phyloP scores from a whole-genome alignment of 2,329 filamentous ascomycete genomes.

The Tolypocladium sp. region DNA sequence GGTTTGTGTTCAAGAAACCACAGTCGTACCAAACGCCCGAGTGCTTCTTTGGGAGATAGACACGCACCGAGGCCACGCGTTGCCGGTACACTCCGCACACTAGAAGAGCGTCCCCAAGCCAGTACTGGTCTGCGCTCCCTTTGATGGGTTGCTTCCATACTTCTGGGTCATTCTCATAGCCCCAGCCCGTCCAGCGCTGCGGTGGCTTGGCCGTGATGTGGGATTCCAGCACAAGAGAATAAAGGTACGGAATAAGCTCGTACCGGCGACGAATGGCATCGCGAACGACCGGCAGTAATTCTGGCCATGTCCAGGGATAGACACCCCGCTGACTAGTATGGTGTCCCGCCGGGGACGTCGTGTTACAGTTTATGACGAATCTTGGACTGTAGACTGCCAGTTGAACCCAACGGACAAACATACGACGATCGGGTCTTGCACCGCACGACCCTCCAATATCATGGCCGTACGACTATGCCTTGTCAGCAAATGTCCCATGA shows the following conservation, averaged over 20 bases:
- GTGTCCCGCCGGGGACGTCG: slow-evolving; percentile 48
- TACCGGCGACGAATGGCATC: slow-evolving; percentile 61
- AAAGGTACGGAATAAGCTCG: slow-evolving; percentile 63
- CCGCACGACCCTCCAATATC: slow-evolving; percentile 71
- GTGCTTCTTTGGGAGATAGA: slow-evolving; percentile 48
- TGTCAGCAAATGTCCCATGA: too few relatives aligned
- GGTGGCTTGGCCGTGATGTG: slow-evolving; percentile 53
- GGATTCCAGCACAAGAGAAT: slow-evolving; percentile 53
- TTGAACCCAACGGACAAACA: slow-evolving; percentile 66
- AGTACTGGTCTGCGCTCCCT: slow-evolving; percentile 59
- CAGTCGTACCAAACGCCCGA: too few relatives aligned
- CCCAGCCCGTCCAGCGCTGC: slow-evolving; percentile 67
- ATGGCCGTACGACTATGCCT: slow-evolving; percentile 49
- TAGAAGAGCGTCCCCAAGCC: slow-evolving; percentile 58
- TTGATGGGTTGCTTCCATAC: slow-evolving; percentile 55
- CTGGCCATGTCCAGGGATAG: slow-evolving; percentile 69
- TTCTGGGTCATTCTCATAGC: slow-evolving; percentile 55
- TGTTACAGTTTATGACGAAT: slow-evolving; percentile 73
- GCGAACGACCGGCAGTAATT: slow-evolving; percentile 53
- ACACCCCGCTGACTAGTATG: slow-evolving; percentile 63
- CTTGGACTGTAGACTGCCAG: slow-evolving; percentile 60
- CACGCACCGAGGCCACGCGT: slow-evolving; percentile 39
- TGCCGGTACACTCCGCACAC: slow-evolving; percentile 58
- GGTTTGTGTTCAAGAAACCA: too few relatives aligned
- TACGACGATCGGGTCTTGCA: slow-evolving; percentile 59